Percentiles rank a stretch among this genome's conserved stretches.
phyloP scores from a whole-genome alignment of 805 yeast species.

The Nakazawaea anatomiae region DNA sequence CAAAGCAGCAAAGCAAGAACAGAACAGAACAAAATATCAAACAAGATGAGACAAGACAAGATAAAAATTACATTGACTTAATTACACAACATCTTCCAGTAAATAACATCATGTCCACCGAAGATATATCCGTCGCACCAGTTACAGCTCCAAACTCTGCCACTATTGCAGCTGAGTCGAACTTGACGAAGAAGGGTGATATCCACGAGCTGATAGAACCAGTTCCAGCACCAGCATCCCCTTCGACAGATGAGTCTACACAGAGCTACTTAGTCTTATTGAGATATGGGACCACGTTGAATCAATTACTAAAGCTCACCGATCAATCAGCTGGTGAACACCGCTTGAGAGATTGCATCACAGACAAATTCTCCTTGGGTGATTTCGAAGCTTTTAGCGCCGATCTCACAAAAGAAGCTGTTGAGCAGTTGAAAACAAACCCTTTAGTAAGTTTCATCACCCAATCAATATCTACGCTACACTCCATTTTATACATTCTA shows the following conservation, averaged over 20 bases:
- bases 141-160: not conserved
- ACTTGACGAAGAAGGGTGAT: too few species aligned
- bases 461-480: not conserved
- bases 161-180: too few species aligned
- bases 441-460: conserved; percentile 34
- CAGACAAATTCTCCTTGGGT: conserved; percentile 58
- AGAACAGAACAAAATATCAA: too few species aligned
- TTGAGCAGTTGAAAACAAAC: conserved; percentile 43
- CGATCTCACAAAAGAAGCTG: conserved; percentile 41
- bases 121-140: too few species aligned
- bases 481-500: not conserved
- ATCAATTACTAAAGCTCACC: conserved; percentile 4
- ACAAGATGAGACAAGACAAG: too few species aligned
- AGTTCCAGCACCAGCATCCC: not conserved
- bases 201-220: too few species aligned
- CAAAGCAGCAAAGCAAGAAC: too few species aligned
- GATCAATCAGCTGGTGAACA: conserved; percentile 22
- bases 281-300: conserved; percentile 6
- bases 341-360: conserved; percentile 41
- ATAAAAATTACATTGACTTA: too few species aligned
- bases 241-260: not conserved
- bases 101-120: too few species aligned
- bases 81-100: too few species aligned
- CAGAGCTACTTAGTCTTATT: conserved; percentile 8
- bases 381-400: conserved; percentile 68